Evolutionary conservation across 768 basidiomycete species (phyloP), one percentile per base, ranked within the genome.

Genomic region (Amanita exitialis): DNA sequence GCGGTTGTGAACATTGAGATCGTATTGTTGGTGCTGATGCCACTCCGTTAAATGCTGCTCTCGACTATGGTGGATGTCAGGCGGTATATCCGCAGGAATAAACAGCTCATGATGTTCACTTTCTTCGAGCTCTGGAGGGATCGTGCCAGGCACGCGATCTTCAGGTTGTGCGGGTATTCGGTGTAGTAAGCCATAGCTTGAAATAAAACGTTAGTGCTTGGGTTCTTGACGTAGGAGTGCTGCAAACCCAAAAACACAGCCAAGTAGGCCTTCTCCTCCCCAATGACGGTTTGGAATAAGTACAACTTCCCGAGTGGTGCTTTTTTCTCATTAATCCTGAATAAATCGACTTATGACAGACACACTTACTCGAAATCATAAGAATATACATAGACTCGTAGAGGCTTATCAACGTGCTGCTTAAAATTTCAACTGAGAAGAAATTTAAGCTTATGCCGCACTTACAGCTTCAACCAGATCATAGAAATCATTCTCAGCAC

Each of bases 301-400:
- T 28, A 97, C 90, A 13, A 95, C 92, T 62, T 97, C 93, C 56
- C 93, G 76, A 43, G 95, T 76, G 37, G 91, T 88, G 64, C 93
- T 96, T 58, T 51, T 58, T 49, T 48, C 28, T 34, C 49, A 27
- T 54, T 36, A 55, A 35, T 51, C 53, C 47, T 36, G 25, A 47
- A 55, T 30, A 41, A 35, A 27, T 13, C 37, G 30, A 48, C 10
- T 44, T 13, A 8, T 0, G 44, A 54, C 20, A 54, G 16, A 23
- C 12, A 28, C 27, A 73, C 90, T 47, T 66, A 94, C 92, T 96
- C 91, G 63, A 96, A 93, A 66, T 97, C 95, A 56, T 90, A 83
- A 12, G 93, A 96, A 66, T 98, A 99, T 5, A 99, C 94, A 61
- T 94, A 97, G 23, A 97, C 86, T 21, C 92, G 77, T 23, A 98